Evolutionary conservation across 805 yeast species (phyloP).

Genomic region (Nakazawaea molendinolei): DNA sequence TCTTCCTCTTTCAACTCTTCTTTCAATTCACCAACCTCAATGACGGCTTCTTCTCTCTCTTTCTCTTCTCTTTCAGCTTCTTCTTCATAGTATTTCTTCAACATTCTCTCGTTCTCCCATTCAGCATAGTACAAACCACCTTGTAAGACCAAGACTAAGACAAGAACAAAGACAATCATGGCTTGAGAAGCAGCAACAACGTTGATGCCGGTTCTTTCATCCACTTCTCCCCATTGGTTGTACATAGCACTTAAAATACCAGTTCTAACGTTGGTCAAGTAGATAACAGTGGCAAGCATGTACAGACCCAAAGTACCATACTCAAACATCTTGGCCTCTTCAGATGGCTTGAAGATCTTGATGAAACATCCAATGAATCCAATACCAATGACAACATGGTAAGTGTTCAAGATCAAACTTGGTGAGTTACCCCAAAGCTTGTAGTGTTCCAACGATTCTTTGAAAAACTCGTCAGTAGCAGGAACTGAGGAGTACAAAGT

Average conservation of each 20-base stretch:
- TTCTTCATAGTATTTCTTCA: slow-evolving; percentile 10
- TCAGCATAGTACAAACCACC: slow-evolving; percentile 81
- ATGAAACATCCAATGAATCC: slow-evolving; percentile 71
- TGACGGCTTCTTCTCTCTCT: slow-evolving; percentile 9
- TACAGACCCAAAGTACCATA: slow-evolving; percentile 77
- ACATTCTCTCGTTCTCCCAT: slow-evolving; percentile 9
- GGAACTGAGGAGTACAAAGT: slow-evolving; percentile 43
- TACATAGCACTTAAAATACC: slow-evolving; percentile 65
- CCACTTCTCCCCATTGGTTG: slow-evolving; percentile 93
- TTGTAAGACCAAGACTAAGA: slow-evolving; percentile 82
- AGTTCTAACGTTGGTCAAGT: slow-evolving; percentile 77
- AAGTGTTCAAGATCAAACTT: slow-evolving; percentile 43
- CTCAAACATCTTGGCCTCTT: slow-evolving; percentile 81
- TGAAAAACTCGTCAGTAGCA: slow-evolving; percentile 47
- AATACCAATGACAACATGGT: slow-evolving; percentile 54
- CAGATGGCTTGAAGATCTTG: slow-evolving; percentile 82
- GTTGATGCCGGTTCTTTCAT: slow-evolving; percentile 75
- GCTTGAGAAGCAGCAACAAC: slow-evolving; percentile 88
- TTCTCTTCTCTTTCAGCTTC: slow-evolving; percentile 10
- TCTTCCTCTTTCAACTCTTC: slow-evolving; percentile 7
- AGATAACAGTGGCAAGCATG: slow-evolving; percentile 69
- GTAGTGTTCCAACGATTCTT: slow-evolving; percentile 65
- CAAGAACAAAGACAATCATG: slow-evolving; percentile 61
- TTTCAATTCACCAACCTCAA: slow-evolving; percentile 10
- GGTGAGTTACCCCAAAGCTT: slow-evolving; percentile 67